Evolutionary conservation across 805 yeast species (phyloP), one percentile per base, ranked within the genome.

Genomic region (Lachancea thermotolerans): DNA sequence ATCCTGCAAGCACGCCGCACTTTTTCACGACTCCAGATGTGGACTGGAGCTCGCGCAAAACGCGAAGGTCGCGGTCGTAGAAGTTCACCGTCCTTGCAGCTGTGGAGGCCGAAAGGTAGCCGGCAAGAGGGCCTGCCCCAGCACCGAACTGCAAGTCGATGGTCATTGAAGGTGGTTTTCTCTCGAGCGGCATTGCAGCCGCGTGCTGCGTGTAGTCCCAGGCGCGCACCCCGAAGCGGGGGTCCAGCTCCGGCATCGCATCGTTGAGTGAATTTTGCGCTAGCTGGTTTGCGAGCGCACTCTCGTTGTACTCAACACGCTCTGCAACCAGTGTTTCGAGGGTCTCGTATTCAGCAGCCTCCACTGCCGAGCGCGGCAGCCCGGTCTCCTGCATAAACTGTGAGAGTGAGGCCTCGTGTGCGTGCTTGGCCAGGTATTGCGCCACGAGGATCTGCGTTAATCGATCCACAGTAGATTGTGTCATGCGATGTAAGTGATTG

Each of bases 371-470:
- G 44, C 30, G 45, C 25, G 42, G 41, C 36, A 44, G 41, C n/a
- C 52, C 53, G 2, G 53, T 36, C 29, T 67, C 71, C 17, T 45
- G 48, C 27, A 79, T 74, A 39, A 82, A 75, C 2, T 66, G 54
- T n/a, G 60, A 56, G 11, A 81, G 60, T 0, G 90, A 76, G 0
- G 64, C 65, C 1, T 45, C 49, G 39, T 70, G 72, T 0, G 77
- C 75, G 27, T 77, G 69, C n/a, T 70, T 64, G 27, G 69, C 59
- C n/a, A 84, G 68, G 51, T 75, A 83, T 28, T 79, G 77, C 0
- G 85, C 88, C 10, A 84, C 68, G 29, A 82, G 59, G 2, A 66
- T 53, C 15, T 65, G 60, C 2, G 67, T 57, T 35, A 56, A 47
- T 28, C 35, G 12, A 9, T 43, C 46, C 16, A 28, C 41, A 36